Base-by-base conservation (phyloP, 225 moss, liverwort and hornwort genomes). In the Ulota crispa region DNA sequence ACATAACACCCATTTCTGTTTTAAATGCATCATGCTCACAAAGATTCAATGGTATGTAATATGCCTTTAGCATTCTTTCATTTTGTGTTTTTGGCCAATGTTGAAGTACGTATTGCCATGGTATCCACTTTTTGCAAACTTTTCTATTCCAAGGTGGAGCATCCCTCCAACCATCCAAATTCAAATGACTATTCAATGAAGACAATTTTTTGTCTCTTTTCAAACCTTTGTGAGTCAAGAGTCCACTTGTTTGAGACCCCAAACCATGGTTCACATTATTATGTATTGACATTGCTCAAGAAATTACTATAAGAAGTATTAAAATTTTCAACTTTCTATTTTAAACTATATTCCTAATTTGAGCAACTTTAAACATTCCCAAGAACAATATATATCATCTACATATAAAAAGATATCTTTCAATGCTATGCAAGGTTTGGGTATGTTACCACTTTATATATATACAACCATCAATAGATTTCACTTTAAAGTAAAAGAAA, bases 111-210 rank as follows among this genome's bases (percentile, higher is more conserved):
- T 1, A 53, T 2, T 0, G 0, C 70, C 77, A 70, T 8, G 62
- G 37, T 3, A 82, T 24, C 70, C 70, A 82, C 0, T 77, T 77
- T 53, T 82, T 70, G 53, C 82, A 82, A 62, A 23, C 28, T 23
- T 26, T 15, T 1, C 63, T 41, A 0, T 52, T 62, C 77, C 70
- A 77, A 28, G 76, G 77, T 30, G 36, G 24, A 61, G 9, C 28
- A 30, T 39, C 3, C 52, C 18, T 1, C 70, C 77, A 70, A 41
- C 76, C 39, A 50, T 0, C 0, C 14, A 77, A 10, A 28, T 37
- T 69, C 61, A 76, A 21, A 2, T 30, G 1, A 5, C 0, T 18
- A 47, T 2, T 1, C 4, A 7, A 12, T 8, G 54, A 5, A 19
- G 26, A 53, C 24, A 27, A 6, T 6, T 1, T 14, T 21, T 0